These are phyloP conservation scores for Pythium brachiatum DNA, from an alignment of 352 stramenopile species.

Conservation along the genomic window DNA sequence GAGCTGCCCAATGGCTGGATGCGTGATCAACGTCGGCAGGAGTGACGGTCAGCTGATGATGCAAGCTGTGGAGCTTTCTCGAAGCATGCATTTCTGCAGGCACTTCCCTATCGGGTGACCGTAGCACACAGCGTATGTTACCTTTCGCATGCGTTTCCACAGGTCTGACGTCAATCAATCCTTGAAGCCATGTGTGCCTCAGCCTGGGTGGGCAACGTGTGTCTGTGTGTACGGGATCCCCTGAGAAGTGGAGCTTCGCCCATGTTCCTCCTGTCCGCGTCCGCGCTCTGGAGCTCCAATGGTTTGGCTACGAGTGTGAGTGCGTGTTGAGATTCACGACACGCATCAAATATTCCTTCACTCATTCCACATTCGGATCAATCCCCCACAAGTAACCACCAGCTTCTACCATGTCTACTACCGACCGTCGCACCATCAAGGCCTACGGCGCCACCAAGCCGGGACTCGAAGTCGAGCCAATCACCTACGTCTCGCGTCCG, in stretches of 20 bases:
- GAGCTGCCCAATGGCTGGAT: not conserved
- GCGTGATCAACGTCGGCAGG: not conserved
- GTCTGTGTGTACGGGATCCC: not conserved
- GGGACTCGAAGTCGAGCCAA: conserved; percentile 15
- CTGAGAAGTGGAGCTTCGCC: not conserved
- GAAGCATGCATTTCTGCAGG: not conserved
- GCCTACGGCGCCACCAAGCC: conserved; percentile 15
- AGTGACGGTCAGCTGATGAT: not conserved
- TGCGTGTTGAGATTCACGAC: too few relatives aligned
- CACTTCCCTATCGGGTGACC: not conserved
- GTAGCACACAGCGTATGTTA: not conserved
- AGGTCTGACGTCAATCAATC: not conserved
- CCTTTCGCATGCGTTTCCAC: not conserved
- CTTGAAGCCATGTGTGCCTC: not conserved
- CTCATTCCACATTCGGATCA: not conserved
- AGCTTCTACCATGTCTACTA: not conserved
- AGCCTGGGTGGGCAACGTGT: not conserved
- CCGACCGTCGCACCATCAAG: conserved; percentile 9
- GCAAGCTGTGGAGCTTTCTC: not conserved
- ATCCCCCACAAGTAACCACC: not conserved
- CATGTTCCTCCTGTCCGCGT: not conserved
- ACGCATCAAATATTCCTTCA: too few relatives aligned
- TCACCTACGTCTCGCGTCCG: conserved; percentile 14
- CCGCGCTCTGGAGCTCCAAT: not conserved
- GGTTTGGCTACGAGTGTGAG: not conserved